Base-by-base conservation (phyloP, 192 early-diverging fungal genomes). In the Backusella luteola region DNA sequence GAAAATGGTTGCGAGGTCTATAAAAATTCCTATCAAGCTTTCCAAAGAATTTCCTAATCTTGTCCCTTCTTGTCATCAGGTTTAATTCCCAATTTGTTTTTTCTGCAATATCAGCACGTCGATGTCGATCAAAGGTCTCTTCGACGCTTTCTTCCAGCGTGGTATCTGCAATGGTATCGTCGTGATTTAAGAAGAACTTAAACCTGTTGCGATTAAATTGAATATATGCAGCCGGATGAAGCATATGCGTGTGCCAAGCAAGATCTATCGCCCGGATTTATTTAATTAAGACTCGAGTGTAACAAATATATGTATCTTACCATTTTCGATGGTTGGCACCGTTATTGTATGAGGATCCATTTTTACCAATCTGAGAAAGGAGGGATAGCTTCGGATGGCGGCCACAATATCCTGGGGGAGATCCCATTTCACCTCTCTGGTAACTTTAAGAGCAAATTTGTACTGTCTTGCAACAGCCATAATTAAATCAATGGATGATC, bases 101-200 rank as follows among this genome's bases (percentile, higher is more conserved):
- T 63, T 63, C 56, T 63, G 56, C 56, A 63, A 26, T 63, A 63
- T 63, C 56, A 11, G 56, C 56, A 23, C 26, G 56, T 63, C 56
- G 56, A 14, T 63, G 56, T 9, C 56, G 21, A 63, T 63, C 56
- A 63, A 63, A 63, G 12, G 56, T 63, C 2, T 63, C 56, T 63
- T 63, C 56, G 0, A 63, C 56, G 7, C 56, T 29, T 29, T 63
- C 11, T 63, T 63, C 56, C 4, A 63, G 11, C 12, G 56, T 63
- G 0, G 21, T 29, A 9, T 63, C 56, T 11, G 56, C 56, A 63
- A 63, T 63, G 12, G 23, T 63, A 63, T 63, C 56, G 12, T 63
- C 56, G n/a, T 63, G 56, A 11, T 63, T 63, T 29, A 63, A 63
- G 56, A 63, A 63, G 56, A 63, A 63, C 9, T 14, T 6, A 12